Evolutionary conservation across 2,329 filamentous ascomycete genomes (phyloP).

Genomic region (Neoarthrinium moseri): DNA sequence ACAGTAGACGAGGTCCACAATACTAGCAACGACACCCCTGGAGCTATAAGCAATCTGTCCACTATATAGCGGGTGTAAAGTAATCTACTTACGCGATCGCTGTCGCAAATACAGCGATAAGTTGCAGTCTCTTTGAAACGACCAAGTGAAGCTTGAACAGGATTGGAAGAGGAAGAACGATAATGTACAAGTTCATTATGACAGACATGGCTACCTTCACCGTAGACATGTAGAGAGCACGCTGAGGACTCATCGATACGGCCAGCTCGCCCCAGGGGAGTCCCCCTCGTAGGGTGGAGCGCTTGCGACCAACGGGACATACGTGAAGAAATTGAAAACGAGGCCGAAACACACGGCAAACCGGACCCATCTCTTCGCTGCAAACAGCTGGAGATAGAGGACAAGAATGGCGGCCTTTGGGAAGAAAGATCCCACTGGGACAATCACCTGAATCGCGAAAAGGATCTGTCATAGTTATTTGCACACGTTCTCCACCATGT

Average conservation of each 20-base stretch:
- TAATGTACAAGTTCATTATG: neutral
- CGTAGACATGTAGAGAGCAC: neutral
- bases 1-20: neutral
- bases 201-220: neutral
- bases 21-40: constrained; percentile 3
- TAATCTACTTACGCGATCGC: neutral
- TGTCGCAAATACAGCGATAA: neutral
- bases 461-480: neutral
- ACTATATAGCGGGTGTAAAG: neutral
- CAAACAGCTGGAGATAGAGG: neutral
- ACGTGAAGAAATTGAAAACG: constrained; percentile 1
- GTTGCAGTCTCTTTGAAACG: neutral
- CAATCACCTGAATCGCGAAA: neutral
- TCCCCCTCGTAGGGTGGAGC: neutral
- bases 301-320: neutral
- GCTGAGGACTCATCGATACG: neutral
- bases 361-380: neutral
- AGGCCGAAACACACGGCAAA: neutral
- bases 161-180: neutral
- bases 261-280: neutral
- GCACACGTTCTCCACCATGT: neutral
- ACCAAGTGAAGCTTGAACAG: neutral
- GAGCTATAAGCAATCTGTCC: neutral
- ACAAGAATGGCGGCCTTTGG: neutral
- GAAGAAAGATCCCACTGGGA: neutral